A percentile compares a stretch with the other conserved stretches of the same genome.
Evolutionary conservation across 345 rosid genomes (phyloP).

Genomic region (Jatropha curcas): DNA sequence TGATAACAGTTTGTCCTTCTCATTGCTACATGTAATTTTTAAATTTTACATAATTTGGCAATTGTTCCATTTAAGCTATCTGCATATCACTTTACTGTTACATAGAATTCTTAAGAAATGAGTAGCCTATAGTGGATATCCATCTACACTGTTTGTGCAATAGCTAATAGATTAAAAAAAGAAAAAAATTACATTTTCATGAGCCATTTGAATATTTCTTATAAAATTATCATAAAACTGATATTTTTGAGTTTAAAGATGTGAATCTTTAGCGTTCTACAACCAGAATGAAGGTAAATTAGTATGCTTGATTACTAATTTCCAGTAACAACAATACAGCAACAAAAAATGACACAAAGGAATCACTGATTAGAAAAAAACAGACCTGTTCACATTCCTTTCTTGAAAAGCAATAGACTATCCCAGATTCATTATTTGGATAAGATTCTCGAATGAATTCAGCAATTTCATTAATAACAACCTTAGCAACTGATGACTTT

Average conservation of each 20-base stretch:
- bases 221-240: not conserved
- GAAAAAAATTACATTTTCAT: not conserved
- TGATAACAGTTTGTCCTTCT: not conserved
- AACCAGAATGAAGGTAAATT: not conserved
- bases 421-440: constrained; percentile 89
- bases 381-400: constrained; percentile 95
- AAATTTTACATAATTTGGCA: not conserved
- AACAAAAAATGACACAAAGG: constrained; percentile 7
- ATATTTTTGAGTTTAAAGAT: too few species aligned
- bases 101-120: not conserved
- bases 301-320: not conserved
- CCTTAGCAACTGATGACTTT: constrained; percentile 79
- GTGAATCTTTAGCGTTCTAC: not conserved
- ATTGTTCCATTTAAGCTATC: too few species aligned
- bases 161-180: not conserved
- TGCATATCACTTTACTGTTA: too few species aligned
- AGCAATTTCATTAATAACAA: constrained; percentile 83
- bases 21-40: not conserved
- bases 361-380: constrained; percentile 14
- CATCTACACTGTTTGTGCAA: not conserved
- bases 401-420: constrained; percentile 92
- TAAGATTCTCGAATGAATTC: constrained; percentile 73
- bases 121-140: too few species aligned
- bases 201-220: not conserved
- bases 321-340: not conserved